phyloP scores from a whole-genome alignment of 768 basidiomycete genomes.

The Holtermanniella nyarrowii region DNA sequence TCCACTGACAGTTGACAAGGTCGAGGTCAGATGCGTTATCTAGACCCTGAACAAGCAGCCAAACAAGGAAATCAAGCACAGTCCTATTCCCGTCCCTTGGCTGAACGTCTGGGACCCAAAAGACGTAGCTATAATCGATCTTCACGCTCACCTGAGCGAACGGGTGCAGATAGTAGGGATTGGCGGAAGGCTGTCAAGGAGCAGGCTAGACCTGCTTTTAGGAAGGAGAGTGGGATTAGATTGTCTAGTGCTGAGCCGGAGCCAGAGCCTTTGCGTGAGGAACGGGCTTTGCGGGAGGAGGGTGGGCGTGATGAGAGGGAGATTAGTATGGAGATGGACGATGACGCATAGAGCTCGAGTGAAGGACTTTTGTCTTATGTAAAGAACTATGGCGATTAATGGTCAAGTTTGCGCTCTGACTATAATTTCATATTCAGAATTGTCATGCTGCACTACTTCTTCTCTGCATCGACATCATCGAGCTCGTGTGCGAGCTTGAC shows the following conservation, averaged over 20 bases:
- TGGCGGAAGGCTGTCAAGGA: not conserved
- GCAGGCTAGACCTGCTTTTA: too few species aligned
- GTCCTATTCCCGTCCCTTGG: too few species aligned
- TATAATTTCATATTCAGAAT: not conserved
- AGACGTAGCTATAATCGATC: too few species aligned
- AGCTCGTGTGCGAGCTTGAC: slow-evolving; percentile 50
- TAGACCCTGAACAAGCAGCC: slow-evolving; percentile 35
- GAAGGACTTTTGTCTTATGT: not conserved
- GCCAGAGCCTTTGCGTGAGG: too few species aligned
- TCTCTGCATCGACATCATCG: slow-evolving; percentile 42
- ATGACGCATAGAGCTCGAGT: not conserved
- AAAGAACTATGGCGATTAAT: not conserved
- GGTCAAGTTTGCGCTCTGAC: not conserved
- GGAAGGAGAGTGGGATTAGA: too few species aligned
- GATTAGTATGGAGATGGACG: not conserved
- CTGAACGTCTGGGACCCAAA: too few species aligned
- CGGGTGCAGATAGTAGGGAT: not conserved
- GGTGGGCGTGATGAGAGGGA: not conserved
- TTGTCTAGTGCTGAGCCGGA: too few species aligned
- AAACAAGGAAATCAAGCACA: too few species aligned
- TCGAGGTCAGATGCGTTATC: slow-evolving; percentile 37
- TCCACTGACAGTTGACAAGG: slow-evolving; percentile 13
- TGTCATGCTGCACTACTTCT: not conserved
- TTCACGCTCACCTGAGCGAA: not conserved
- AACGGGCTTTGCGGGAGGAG: too few species aligned